Percentiles rank a stretch among this genome's conserved stretches.
Evolutionary conservation across 1,284 basidiomycete genomes (phyloP).

Genomic region (Malassezia sp.): DNA sequence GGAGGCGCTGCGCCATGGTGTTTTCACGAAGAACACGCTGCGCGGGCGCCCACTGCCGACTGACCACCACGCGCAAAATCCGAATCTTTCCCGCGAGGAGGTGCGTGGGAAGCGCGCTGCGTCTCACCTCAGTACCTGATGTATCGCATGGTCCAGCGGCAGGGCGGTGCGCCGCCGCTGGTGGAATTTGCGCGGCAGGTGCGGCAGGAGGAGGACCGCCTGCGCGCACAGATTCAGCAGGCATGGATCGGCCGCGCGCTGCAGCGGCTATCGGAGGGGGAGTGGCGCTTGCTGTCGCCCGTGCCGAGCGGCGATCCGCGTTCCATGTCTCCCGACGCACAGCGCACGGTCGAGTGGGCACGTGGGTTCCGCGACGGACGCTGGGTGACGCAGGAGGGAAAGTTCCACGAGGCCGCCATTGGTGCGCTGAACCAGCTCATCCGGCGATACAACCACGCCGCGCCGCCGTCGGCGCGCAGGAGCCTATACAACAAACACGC

Average conservation of each 20-base stretch:
- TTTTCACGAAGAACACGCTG: constrained; percentile 63
- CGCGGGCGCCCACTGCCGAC: constrained; percentile 60
- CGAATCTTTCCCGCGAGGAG: constrained; percentile 49
- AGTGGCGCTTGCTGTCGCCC: too few species aligned
- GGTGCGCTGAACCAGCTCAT: constrained; percentile 29
- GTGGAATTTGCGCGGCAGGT: constrained; percentile 67
- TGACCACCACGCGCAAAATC: constrained; percentile 62
- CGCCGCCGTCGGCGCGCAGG: constrained; percentile 29
- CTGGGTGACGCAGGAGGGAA: constrained; percentile 61
- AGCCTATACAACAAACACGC: constrained; percentile 1
- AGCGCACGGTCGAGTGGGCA: constrained; percentile 34
- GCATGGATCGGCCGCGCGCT: constrained; percentile 60
- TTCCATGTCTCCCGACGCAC: neutral
- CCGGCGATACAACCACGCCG: constrained; percentile 29
- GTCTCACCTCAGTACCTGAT: too few species aligned
- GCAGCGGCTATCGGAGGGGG: constrained; percentile 54
- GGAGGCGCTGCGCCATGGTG: constrained; percentile 59
- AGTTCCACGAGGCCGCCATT: constrained; percentile 24
- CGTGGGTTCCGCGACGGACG: constrained; percentile 56
- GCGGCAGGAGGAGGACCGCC: constrained; percentile 54
- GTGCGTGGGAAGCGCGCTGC: too few species aligned
- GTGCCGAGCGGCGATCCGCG: neutral
- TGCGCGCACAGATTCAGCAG: constrained; percentile 56
- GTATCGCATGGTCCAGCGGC: constrained; percentile 75
- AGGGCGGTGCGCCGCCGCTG: constrained; percentile 80